phyloP scores from a whole-genome alignment of 2,329 filamentous ascomycete genomes.

The Fusarium sulawesiense region DNA sequence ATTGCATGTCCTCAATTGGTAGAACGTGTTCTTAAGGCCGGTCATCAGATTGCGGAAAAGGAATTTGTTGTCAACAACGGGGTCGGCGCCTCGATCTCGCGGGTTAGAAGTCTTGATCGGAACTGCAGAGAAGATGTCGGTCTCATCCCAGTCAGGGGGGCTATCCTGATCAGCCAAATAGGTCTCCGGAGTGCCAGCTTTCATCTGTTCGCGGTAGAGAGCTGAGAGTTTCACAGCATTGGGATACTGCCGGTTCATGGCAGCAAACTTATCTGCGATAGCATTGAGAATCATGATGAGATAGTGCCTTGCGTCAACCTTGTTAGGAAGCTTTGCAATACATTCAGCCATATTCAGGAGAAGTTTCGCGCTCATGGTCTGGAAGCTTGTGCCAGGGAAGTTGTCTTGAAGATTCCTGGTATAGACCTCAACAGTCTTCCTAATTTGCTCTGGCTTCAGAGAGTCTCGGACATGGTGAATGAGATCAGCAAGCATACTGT shows the following conservation, averaged over 20 bases:
- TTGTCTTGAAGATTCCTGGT: slow-evolving; percentile 95
- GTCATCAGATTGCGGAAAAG: slow-evolving; percentile 97
- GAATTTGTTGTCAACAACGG: slow-evolving; percentile 97
- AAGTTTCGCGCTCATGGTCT: slow-evolving; percentile 99
- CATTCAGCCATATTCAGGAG: slow-evolving; percentile 98
- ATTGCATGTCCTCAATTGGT: slow-evolving; percentile 92
- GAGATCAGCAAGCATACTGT: slow-evolving; percentile 97
- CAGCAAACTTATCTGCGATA: slow-evolving; percentile 96
- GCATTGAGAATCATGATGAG: slow-evolving; percentile 97
- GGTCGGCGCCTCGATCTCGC: slow-evolving; percentile 87
- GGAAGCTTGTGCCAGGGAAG: slow-evolving; percentile 97
- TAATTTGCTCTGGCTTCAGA: slow-evolving; percentile 89
- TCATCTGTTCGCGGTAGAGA: slow-evolving; percentile 76
- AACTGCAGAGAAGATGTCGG: slow-evolving; percentile 95
- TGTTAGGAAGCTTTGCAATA: slow-evolving; percentile 93
- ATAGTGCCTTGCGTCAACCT: slow-evolving; percentile 93
- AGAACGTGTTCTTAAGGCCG: slow-evolving; percentile 95
- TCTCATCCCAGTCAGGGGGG: slow-evolving; percentile 95
- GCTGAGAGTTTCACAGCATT: slow-evolving; percentile 95
- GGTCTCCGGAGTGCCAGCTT: slow-evolving; percentile 72
- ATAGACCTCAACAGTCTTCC: slow-evolving; percentile 96
- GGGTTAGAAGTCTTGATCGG: slow-evolving; percentile 96
- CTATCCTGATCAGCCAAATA: slow-evolving; percentile 85
- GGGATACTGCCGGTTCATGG: slow-evolving; percentile 95
- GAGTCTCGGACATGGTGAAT: slow-evolving; percentile 96